Evolutionary conservation across 2,329 filamentous ascomycete genomes (phyloP).

Genomic region (Stromatinia cepivora): DNA sequence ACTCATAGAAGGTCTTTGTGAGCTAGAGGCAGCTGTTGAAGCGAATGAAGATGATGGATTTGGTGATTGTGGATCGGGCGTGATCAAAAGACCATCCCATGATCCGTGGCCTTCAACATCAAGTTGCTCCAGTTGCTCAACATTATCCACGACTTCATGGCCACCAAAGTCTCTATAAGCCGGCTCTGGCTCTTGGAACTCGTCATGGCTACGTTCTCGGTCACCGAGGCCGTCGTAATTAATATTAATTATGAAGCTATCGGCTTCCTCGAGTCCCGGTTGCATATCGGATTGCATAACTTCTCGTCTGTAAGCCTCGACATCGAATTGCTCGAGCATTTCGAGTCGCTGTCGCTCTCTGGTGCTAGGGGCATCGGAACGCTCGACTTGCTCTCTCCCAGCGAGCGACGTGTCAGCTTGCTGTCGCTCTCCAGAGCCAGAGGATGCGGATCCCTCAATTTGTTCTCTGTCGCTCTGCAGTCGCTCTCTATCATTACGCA

Average conservation of each 20-base stretch:
- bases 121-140: constrained; percentile 31
- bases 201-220: constrained; percentile 1
- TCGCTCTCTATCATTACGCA: not conserved
- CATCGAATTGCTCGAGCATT: not conserved
- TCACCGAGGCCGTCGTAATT: constrained; percentile 16
- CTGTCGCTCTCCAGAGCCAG: not conserved
- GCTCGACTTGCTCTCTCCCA: not conserved
- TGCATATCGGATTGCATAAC: not conserved
- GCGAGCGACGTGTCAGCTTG: not conserved
- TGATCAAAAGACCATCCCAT: constrained; percentile 83
- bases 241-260: not conserved
- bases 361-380: not conserved
- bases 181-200: constrained; percentile 1
- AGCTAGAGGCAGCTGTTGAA: constrained; percentile 36
- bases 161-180: not conserved
- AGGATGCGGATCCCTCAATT: not conserved
- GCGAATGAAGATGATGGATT: constrained; percentile 78
- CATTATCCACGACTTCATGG: constrained; percentile 23
- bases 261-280: not conserved
- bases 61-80: constrained; percentile 77
- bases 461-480: not conserved
- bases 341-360: not conserved
- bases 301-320: not conserved
- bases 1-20: constrained; percentile 33
- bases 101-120: constrained; percentile 55